Percentiles rank a stretch among this genome's conserved stretches.
Conservation (phyloP, 2,329 filamentous ascomycete genomes). For the Rutstroemia sp. region DNA sequence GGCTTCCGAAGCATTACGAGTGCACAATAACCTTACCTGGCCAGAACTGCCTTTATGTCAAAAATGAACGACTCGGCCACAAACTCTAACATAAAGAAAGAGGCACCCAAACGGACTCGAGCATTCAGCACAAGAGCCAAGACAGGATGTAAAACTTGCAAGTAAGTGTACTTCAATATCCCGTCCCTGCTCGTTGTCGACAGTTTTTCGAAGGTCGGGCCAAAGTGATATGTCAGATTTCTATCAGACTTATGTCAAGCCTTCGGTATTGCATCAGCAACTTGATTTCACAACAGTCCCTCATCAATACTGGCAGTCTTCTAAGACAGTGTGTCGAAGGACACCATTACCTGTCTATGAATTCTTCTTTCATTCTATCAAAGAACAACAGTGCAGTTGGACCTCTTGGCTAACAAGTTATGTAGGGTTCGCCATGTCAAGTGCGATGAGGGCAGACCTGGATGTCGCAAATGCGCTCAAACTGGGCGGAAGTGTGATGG, state of each 20-base stretch:
- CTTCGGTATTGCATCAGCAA: too few species aligned
- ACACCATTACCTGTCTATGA: neutral
- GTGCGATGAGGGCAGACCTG: constrained; percentile 12
- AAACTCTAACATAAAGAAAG: neutral
- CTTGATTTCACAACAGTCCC: too few species aligned
- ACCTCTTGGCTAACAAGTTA: neutral
- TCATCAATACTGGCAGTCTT: too few species aligned
- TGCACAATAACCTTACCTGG: neutral
- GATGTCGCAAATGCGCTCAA: constrained; percentile 7
- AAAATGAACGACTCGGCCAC: neutral
- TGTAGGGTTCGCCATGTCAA: constrained; percentile 11
- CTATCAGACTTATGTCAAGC: neutral
- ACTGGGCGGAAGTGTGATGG: constrained; percentile 9
- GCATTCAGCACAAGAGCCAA: constrained; percentile 9
- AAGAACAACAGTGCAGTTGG: neutral
- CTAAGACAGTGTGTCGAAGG: too few species aligned
- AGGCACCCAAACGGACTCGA: constrained; percentile 1
- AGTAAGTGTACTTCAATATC: constrained; percentile 1
- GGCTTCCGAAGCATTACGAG: neutral
- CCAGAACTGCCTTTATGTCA: neutral
- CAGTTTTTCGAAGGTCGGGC: neutral
- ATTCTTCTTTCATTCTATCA: neutral
- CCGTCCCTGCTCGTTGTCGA: neutral
- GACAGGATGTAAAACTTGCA: constrained; percentile 14
- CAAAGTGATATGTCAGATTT: neutral